Percentiles rank a stretch among this genome's conserved stretches.
Conservation (phyloP, 805 yeast species). For the Trichomonascus vanleenenianus region DNA sequence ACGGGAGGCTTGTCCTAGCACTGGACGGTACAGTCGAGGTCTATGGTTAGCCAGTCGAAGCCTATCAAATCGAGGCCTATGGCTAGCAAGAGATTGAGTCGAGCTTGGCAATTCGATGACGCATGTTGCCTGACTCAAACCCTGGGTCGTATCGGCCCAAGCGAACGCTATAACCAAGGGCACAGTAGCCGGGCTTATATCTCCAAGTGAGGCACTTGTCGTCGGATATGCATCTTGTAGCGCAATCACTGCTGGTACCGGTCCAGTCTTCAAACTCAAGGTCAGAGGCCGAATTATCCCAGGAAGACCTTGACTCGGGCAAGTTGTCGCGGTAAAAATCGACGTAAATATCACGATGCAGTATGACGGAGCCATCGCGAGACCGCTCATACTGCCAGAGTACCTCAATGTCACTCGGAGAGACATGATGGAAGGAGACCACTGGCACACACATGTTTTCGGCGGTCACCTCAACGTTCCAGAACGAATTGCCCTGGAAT, state of each 20-base stretch:
- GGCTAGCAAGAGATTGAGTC: too few relatives aligned
- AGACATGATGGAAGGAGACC: conserved; percentile 27
- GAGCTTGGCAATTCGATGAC: too few relatives aligned
- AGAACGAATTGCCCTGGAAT: conserved; percentile 29
- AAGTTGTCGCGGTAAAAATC: conserved; percentile 19
- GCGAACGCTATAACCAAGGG: conserved; percentile 7
- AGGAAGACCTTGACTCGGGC: conserved; percentile 4
- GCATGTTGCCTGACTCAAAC: too few relatives aligned
- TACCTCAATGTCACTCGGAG: conserved; percentile 23
- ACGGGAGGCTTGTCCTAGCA: too few relatives aligned
- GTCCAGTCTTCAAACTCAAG: background rate
- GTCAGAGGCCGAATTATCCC: conserved; percentile 18
- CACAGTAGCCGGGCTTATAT: conserved; percentile 15
- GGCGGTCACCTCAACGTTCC: conserved; percentile 9
- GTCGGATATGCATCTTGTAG: too few relatives aligned
- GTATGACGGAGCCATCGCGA: conserved; percentile 15
- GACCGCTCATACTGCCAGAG: conserved; percentile 30
- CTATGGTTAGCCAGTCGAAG: too few relatives aligned
- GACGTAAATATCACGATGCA: conserved; percentile 26
- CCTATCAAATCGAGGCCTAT: too few relatives aligned
- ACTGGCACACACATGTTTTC: conserved; percentile 27
- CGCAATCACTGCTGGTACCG: too few relatives aligned
- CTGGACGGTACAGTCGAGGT: too few relatives aligned
- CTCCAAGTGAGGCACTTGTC: too few relatives aligned
- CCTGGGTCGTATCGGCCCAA: background rate